Evolutionary conservation across 1,284 basidiomycete species (phyloP).

Genomic region (Neotropicomus parvogracilis): DNA sequence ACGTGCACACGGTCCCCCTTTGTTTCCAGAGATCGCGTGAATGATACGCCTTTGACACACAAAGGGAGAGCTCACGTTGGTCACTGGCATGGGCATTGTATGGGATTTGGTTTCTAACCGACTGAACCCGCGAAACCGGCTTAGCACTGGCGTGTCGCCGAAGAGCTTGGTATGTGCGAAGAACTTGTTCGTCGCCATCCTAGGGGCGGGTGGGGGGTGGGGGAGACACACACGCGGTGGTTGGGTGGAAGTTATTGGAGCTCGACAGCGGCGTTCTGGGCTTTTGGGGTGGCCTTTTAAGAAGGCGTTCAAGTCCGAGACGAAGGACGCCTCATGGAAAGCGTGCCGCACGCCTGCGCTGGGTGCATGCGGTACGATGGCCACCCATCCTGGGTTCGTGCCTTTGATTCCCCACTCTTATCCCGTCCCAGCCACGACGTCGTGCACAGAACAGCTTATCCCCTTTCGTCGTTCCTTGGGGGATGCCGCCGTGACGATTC

Average conservation of each 20-base stretch:
- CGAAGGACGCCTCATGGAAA: slow-evolving; percentile 28
- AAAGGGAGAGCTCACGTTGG: slow-evolving; percentile 21
- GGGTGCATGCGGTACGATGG: slow-evolving; percentile 20
- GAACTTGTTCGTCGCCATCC: slow-evolving; percentile 28
- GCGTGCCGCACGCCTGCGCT: slow-evolving; percentile 26
- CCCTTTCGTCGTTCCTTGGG: background rate
- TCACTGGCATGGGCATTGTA: slow-evolving; percentile 29
- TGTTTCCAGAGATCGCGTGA: background rate
- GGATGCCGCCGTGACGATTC: background rate
- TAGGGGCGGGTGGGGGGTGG: slow-evolving; percentile 7
- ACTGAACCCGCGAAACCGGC: slow-evolving; percentile 26
- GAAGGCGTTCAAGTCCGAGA: slow-evolving; percentile 14
- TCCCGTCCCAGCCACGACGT: slow-evolving; percentile 6
- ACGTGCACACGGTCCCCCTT: slow-evolving; percentile 33
- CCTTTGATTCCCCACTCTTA: slow-evolving; percentile 18
- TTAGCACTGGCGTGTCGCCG: slow-evolving; percentile 22
- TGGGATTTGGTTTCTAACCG: slow-evolving; percentile 24
- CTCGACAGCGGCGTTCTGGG: slow-evolving; percentile 25
- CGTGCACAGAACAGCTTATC: slow-evolving; percentile 5
- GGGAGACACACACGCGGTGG: slow-evolving; percentile 12
- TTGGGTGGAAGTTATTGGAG: slow-evolving; percentile 14
- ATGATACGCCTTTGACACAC: background rate
- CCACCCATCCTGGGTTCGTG: slow-evolving; percentile 4
- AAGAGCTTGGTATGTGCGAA: slow-evolving; percentile 24
- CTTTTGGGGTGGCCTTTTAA: slow-evolving; percentile 21